Conservation (phyloP, 495 filamentous ascomycete genomes). For the Penicillium herquei region DNA sequence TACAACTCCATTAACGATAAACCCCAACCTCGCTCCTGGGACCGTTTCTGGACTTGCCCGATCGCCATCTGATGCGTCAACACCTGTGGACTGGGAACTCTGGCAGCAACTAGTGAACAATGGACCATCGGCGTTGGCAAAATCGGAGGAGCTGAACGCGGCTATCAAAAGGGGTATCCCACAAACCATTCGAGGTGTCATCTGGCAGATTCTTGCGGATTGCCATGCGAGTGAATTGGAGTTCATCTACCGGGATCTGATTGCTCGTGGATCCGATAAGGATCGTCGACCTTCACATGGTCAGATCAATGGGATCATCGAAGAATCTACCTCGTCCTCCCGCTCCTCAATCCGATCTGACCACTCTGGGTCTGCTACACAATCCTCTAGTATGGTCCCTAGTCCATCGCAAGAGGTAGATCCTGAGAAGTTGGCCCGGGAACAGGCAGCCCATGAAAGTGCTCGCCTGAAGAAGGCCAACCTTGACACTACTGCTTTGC, state of each 20-base stretch:
- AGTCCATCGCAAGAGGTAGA: conserved; percentile 63
- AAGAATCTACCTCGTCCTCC: conserved; percentile 65
- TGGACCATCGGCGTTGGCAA: conserved; percentile 83
- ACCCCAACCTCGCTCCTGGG: conserved; percentile 70
- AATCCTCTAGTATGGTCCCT: conserved; percentile 55
- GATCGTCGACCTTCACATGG: conserved; percentile 51
- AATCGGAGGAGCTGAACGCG: conserved; percentile 80
- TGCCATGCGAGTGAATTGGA: conserved; percentile 91
- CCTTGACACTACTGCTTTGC: conserved; percentile 65
- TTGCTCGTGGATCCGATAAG: conserved; percentile 73
- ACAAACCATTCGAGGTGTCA: conserved; percentile 88
- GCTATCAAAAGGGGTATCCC: conserved; percentile 94
- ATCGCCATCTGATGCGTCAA: conserved; percentile 60
- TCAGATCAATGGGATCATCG: conserved; percentile 41
- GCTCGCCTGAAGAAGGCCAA: conserved; percentile 72
- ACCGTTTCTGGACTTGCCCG: conserved; percentile 75
- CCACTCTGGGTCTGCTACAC: conserved; percentile 62
- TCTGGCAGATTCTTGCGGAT: conserved; percentile 96
- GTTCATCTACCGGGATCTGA: conserved; percentile 78
- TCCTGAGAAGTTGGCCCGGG: conserved; percentile 61
- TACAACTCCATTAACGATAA: conserved; percentile 44
- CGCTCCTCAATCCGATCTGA: conserved; percentile 83
- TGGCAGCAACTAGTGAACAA: conserved; percentile 96
- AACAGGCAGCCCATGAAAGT: conserved; percentile 62
- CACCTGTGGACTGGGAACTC: conserved; percentile 90